phyloP scores from a whole-genome alignment of 257 asterid species.

The Rubia yunnanensis region DNA sequence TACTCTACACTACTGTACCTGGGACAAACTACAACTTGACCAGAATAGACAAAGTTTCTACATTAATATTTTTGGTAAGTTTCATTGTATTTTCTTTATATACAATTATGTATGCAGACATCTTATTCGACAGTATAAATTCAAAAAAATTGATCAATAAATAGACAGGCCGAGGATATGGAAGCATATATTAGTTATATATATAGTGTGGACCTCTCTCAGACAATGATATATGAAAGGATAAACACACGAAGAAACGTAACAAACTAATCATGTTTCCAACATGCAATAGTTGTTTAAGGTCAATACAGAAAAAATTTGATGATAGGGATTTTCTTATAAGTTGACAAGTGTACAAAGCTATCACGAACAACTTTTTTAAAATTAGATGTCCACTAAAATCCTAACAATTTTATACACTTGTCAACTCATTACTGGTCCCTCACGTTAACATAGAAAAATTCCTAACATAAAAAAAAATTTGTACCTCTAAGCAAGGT shows the following conservation, averaged over 20 bases:
- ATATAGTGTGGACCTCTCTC: not conserved
- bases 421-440: too few relatives aligned
- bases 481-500: too few relatives aligned
- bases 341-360: too few relatives aligned
- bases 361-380: too few relatives aligned
- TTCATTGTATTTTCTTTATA: not conserved
- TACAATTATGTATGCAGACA: not conserved
- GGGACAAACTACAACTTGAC: slow-evolving; percentile 19
- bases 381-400: too few relatives aligned
- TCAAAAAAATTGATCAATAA: not conserved
- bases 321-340: too few relatives aligned
- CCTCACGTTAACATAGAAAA: too few relatives aligned
- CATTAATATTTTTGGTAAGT: slow-evolving; percentile 20
- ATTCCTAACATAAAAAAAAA: too few relatives aligned
- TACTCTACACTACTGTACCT: slow-evolving; percentile 25
- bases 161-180: not conserved
- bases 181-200: not conserved
- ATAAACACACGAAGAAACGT: not conserved
- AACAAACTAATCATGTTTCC: slow-evolving; percentile 1
- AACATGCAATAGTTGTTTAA: not conserved
- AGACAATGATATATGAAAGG: not conserved
- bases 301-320: too few relatives aligned
- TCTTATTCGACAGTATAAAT: not conserved
- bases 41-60: slow-evolving; percentile 16
- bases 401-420: too few relatives aligned